Base-by-base conservation (phyloP, 2,329 filamentous ascomycete genomes). In the Xylariaceae sp. region DNA sequence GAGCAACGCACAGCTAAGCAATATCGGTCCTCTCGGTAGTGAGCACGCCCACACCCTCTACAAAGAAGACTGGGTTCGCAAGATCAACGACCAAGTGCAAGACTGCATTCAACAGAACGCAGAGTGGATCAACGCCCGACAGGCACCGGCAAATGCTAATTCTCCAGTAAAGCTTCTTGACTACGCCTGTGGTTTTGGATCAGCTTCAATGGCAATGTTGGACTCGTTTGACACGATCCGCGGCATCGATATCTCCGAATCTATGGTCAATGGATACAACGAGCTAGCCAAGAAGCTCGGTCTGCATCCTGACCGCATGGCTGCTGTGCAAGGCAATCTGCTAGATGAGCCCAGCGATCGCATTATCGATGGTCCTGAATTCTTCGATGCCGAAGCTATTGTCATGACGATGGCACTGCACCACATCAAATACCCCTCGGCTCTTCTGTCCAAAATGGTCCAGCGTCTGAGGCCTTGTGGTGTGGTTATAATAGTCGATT, bases 231-330 rank as follows among this genome's bases (percentile, higher is more conserved):
- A 52, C 42, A 28, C 44, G 10, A 45, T 63, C 11, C 59, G 60
- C 13, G 63, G 61, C 18, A 47, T 64, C 5, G 60, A 65, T 50
- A 58, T 64, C 17, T 61, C 60, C 6, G 44, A 59, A 10, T 45
- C 48, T 51, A 65, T 63, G 63, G 59, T 61, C 17, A 43, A 56
- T 36, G 47, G 38, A 28, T 63, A 62, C 51, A 64, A 64, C 51
- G 49, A 53, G 6, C 12, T 47, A 1, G 56, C 55, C 1, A 33
- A 36, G n/a, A 40, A 36, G 7, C 45, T 54, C 0, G 50, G 55
- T 2, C 16, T 56, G 11, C 14, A 46, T 5, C 42, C 51, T 1
- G 47, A 57, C 31, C 50, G 58, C 16, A 63, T 60, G 42, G 39
- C 42, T 3, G 39, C 17, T 11, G 22, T 41, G 5, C 33, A 31